Percentiles rank a stretch among this genome's conserved stretches.
phyloP scores from a whole-genome alignment of 139 green algal genomes.

The Chlamydomonas sphaeroides region DNA sequence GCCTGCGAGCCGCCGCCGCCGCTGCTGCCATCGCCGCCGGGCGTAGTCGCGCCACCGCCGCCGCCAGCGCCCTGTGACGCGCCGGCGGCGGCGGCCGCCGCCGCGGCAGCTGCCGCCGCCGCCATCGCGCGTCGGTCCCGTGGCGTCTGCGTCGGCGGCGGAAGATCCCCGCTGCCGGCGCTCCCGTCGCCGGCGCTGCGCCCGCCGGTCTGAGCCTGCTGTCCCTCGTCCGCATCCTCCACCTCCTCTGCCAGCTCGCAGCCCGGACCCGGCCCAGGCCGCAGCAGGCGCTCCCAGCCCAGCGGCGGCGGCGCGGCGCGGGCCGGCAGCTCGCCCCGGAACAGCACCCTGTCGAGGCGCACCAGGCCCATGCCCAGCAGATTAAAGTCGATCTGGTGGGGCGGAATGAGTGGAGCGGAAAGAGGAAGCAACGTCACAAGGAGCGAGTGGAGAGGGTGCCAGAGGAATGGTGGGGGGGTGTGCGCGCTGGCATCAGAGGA shows the following conservation, averaged over 20 bases:
- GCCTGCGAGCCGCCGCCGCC: slow-evolving; percentile 12
- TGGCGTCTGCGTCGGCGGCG: slow-evolving; percentile 11
- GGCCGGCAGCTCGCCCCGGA: slow-evolving; percentile 53
- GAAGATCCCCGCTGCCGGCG: neutral
- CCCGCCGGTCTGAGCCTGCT: too few species aligned
- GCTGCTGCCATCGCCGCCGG: slow-evolving; percentile 32
- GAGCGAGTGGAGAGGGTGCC: too few species aligned
- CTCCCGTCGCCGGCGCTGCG: neutral
- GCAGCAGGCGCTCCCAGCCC: slow-evolving; percentile 15
- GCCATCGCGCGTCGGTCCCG: neutral
- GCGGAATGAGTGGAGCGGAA: neutral
- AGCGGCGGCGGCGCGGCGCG: neutral
- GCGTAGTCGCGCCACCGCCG: too few species aligned
- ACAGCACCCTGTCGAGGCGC: slow-evolving; percentile 65
- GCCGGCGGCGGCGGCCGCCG: neutral
- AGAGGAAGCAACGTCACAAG: too few species aligned
- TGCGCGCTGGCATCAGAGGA: too few species aligned
- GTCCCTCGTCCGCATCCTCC: neutral
- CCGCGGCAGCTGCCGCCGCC: neutral
- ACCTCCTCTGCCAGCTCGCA: neutral
- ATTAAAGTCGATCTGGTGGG: slow-evolving; percentile 89
- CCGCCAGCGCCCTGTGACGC: neutral
- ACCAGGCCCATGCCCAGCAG: slow-evolving; percentile 89
- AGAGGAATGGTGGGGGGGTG: neutral
- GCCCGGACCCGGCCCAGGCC: neutral